phyloP scores from a whole-genome alignment of 257 asterid genomes.

The Echites panduratus region DNA sequence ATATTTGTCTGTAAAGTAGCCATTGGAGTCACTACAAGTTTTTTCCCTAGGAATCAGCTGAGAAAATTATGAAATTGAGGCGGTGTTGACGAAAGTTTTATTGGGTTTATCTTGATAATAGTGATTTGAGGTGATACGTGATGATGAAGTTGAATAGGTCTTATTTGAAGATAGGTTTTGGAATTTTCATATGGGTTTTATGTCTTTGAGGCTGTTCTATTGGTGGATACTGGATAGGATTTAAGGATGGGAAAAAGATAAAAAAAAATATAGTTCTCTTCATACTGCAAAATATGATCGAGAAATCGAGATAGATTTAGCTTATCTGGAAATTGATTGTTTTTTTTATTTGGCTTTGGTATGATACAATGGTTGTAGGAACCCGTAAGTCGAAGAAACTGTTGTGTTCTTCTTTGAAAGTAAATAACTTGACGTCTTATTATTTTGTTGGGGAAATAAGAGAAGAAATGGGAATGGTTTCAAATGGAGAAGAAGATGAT shows the following conservation, averaged over 20 bases:
- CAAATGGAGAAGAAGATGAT: constrained; percentile 40
- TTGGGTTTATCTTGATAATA: constrained; percentile 13
- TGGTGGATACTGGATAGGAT: constrained; percentile 20
- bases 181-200: constrained; percentile 8
- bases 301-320: constrained; percentile 8
- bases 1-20: not conserved
- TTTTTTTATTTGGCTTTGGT: constrained; percentile 25
- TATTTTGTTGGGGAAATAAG: constrained; percentile 19
- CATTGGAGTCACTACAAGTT: constrained; percentile 5
- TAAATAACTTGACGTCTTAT: constrained; percentile 15
- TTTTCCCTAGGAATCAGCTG: constrained; percentile 28
- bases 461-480: constrained; percentile 27
- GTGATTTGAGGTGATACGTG: constrained; percentile 17
- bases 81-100: constrained; percentile 22
- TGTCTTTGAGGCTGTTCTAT: constrained; percentile 18
- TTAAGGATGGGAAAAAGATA: constrained; percentile 23
- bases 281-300: constrained; percentile 17
- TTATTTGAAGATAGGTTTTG: constrained; percentile 23
- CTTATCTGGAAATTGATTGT: constrained; percentile 21
- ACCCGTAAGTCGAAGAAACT: constrained; percentile 27
- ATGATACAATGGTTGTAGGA: constrained; percentile 31
- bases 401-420: constrained; percentile 21
- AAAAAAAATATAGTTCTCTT: constrained; percentile 11
- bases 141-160: constrained; percentile 17
- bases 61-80: constrained; percentile 21